These are phyloP conservation scores for Entoloma clypeatum DNA, from an alignment of 1,284 basidiomycete genomes.

Conservation along the genomic window DNA sequence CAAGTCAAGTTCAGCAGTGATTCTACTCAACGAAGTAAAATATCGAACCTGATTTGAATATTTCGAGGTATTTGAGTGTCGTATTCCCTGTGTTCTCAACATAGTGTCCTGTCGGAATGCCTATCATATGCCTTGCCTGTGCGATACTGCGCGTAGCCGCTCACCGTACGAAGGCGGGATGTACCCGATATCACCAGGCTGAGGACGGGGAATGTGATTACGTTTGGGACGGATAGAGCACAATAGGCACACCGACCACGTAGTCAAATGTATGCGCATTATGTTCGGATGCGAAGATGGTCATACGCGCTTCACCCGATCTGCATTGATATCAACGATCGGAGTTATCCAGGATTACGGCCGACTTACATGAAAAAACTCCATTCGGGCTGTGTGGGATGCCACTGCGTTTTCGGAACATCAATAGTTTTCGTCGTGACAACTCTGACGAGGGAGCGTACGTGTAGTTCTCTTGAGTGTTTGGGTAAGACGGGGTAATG, in stretches of 20 bases:
- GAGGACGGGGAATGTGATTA: neutral
- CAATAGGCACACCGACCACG: constrained; percentile 36
- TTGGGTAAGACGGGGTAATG: neutral
- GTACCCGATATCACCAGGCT: constrained; percentile 60
- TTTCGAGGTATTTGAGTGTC: constrained; percentile 56
- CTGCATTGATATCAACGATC: constrained; percentile 22
- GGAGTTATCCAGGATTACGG: constrained; percentile 2
- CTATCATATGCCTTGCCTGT: no score
- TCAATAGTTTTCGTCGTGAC: neutral
- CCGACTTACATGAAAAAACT: constrained; percentile 42
- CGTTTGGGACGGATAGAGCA: constrained; percentile 16
- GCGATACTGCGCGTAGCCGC: neutral
- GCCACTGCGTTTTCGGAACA: constrained; percentile 47
- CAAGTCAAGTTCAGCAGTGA: constrained; percentile 8
- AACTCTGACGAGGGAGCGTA: constrained; percentile 28
- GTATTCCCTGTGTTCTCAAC: constrained; percentile 67
- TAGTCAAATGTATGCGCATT: constrained; percentile 65
- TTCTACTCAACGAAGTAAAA: neutral
- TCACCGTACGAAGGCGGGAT: constrained; percentile 48
- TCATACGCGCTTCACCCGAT: constrained; percentile 49
- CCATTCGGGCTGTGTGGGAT: constrained; percentile 67
- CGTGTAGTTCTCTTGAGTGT: constrained; percentile 50
- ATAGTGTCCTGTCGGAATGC: constrained; percentile 61
- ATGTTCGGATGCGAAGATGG: constrained; percentile 52
- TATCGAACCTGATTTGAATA: constrained; percentile 50